Conservation (phyloP, 257 asterid genomes). For the Solanum chilense region DNA sequence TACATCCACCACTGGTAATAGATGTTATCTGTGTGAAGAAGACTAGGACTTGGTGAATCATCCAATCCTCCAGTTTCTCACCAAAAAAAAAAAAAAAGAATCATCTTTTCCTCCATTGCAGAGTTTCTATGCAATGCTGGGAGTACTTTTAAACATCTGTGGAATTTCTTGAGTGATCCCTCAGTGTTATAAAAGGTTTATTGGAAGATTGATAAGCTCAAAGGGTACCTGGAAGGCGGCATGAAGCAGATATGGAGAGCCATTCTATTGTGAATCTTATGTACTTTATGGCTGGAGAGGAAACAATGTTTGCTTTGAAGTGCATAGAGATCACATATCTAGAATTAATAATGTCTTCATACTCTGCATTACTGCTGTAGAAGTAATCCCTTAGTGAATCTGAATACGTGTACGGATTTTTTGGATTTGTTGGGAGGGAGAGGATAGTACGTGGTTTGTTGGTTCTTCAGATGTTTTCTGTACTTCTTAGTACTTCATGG, state of each 20-base stretch:
- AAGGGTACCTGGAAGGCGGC: not conserved
- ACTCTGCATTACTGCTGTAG: not conserved
- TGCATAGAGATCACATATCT: not conserved
- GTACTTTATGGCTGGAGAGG: not conserved
- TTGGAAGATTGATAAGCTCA: not conserved
- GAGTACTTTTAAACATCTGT: not conserved
- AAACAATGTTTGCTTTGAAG: not conserved
- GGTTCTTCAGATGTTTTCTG: not conserved
- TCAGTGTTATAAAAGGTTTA: not conserved
- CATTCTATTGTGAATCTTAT: not conserved
- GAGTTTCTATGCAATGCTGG: not conserved
- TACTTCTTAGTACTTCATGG: not conserved
- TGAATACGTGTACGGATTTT: not conserved
- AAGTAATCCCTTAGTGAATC: not conserved
- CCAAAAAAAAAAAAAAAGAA: not conserved
- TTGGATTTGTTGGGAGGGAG: not conserved
- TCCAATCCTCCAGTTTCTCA: not conserved
- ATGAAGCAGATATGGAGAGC: not conserved
- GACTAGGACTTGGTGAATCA: not conserved
- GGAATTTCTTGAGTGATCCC: not conserved
- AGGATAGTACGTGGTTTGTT: not conserved
- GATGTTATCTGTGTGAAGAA: not conserved
- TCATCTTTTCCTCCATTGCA: not conserved
- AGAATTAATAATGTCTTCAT: not conserved
- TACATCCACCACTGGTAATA: not conserved